These are phyloP conservation scores for Termitomyces sp. DNA, from an alignment of 768 basidiomycete species.

Conservation along the genomic window DNA sequence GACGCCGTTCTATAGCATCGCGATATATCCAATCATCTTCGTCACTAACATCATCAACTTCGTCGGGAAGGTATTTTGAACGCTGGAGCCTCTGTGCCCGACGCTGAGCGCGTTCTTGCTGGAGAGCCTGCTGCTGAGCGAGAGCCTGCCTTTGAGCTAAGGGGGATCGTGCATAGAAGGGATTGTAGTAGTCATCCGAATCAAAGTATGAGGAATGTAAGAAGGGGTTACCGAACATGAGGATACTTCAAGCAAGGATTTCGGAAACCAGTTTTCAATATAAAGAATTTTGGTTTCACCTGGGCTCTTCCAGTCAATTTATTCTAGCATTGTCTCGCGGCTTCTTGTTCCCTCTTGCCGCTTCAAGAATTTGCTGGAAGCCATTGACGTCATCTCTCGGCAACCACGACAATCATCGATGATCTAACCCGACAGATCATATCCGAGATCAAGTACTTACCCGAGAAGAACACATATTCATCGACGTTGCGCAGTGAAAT, in stretches of 20 bases:
- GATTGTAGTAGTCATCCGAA: background rate
- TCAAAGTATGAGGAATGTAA: constrained; percentile 17
- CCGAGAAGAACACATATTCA: no score
- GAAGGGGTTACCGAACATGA: constrained; percentile 25
- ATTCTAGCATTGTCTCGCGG: background rate
- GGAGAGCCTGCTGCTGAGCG: constrained; percentile 18
- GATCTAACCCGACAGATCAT: background rate
- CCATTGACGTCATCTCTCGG: background rate
- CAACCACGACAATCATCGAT: no score
- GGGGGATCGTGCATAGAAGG: background rate
- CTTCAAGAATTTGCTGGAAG: constrained; percentile 10
- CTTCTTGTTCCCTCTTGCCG: background rate
- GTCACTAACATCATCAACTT: constrained; percentile 25
- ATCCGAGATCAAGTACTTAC: no score
- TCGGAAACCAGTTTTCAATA: background rate
- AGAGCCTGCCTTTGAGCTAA: constrained; percentile 14
- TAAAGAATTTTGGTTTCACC: background rate
- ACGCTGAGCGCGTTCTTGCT: constrained; percentile 16
- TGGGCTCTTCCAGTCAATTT: background rate
- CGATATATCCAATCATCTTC: constrained; percentile 30
- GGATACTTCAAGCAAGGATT: background rate
- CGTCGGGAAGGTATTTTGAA: constrained; percentile 35
- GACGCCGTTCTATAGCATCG: constrained; percentile 25
- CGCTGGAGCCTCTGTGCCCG: constrained; percentile 32
- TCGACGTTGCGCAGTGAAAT: no score